Percentiles rank a stretch among this genome's conserved stretches.
Conservation (phyloP, 768 basidiomycete species). For the Suillus bovinus region DNA sequence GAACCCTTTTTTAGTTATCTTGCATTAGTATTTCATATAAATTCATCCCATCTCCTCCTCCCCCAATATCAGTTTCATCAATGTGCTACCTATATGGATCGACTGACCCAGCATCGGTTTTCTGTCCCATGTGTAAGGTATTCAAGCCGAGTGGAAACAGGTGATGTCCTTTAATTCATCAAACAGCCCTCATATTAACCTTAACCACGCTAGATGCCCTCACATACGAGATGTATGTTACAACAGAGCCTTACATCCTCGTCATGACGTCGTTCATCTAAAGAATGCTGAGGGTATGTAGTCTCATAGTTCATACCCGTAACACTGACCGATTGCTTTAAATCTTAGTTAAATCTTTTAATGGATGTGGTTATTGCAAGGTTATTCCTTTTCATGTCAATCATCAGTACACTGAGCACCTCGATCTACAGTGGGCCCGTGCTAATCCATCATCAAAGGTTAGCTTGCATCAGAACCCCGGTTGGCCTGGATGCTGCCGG, state of each 20-base stretch:
- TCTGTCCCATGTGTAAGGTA: conserved; percentile 86
- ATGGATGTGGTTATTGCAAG: conserved; percentile 91
- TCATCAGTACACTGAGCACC: conserved; percentile 26
- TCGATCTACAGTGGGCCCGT: conserved; percentile 64
- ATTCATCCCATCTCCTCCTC: conserved; percentile 20
- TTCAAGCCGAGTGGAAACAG: conserved; percentile 61
- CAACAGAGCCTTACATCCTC: conserved; percentile 72
- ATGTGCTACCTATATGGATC: conserved; percentile 80
- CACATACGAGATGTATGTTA: conserved; percentile 75
- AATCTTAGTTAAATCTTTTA: conserved; percentile 70
- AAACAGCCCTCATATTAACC: conserved; percentile 12
- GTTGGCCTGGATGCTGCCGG: conserved; percentile 92
- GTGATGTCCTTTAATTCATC: conserved; percentile 34
- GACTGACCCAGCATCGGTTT: conserved; percentile 61
- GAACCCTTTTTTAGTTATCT: conserved; percentile 36
- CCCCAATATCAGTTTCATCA: conserved; percentile 26
- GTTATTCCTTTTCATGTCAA: conserved; percentile 39
- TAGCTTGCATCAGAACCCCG: conserved; percentile 64
- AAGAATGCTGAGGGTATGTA: conserved; percentile 84
- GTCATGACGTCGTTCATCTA: conserved; percentile 74
- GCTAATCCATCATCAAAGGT: conserved; percentile 54
- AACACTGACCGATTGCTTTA: conserved; percentile 20
- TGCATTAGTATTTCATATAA: conserved; percentile 28
- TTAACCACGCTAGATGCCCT: conserved; percentile 59
- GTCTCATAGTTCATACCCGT: conserved; percentile 5